These are phyloP conservation scores for Trichoderma sp. DNA, from an alignment of 2,329 filamentous ascomycete species.

Conservation along the genomic window DNA sequence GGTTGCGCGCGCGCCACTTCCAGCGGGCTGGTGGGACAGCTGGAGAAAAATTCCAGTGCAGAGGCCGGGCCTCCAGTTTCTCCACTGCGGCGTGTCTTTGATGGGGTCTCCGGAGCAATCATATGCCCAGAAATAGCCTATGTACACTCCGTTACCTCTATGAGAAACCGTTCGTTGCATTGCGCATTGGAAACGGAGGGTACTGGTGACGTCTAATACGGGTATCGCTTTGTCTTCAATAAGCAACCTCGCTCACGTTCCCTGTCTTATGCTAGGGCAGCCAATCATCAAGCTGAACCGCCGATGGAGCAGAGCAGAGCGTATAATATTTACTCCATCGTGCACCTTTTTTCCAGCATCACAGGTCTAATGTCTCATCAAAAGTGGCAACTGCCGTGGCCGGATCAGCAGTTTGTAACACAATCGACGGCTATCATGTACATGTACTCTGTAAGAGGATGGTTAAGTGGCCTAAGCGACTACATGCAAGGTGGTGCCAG, in stretches of 20 bases:
- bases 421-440: background rate
- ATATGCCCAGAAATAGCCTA: background rate
- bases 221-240: background rate
- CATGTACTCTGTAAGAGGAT: background rate
- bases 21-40: background rate
- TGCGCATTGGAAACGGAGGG: background rate
- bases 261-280: background rate
- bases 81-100: background rate
- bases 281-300: background rate
- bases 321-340: conserved; percentile 4
- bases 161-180: background rate
- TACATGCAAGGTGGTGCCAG: background rate
- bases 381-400: conserved; percentile 20
- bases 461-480: background rate
- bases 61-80: background rate
- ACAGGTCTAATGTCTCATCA: conserved; percentile 25
- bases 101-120: background rate
- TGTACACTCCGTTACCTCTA: background rate
- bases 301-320: background rate
- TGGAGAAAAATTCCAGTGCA: background rate
- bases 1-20: conserved; percentile 1
- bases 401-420: conserved; percentile 21
- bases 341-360: background rate
- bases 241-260: background rate
- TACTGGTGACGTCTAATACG: conserved; percentile 10